phyloP scores from a whole-genome alignment of 148 eudicot species.

The Polygonum maritimum region DNA sequence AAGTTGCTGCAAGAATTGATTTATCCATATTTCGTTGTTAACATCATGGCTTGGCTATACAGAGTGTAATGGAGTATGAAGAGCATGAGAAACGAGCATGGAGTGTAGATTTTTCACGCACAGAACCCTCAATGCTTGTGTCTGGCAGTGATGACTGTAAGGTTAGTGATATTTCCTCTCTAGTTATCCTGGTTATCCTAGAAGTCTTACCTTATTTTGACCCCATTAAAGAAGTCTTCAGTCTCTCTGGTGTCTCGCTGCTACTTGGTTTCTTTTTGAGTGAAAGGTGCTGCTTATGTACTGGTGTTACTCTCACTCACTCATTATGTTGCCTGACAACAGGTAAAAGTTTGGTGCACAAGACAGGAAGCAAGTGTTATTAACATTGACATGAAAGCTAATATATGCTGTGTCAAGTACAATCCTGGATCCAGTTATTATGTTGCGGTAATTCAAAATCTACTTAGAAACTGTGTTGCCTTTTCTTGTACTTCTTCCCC shows the following conservation, averaged over 20 bases:
- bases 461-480: neutral
- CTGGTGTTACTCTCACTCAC: neutral
- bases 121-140: constrained; percentile 72
- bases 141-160: constrained; percentile 79
- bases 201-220: neutral
- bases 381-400: constrained; percentile 75
- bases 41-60: neutral
- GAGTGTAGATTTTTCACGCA: constrained; percentile 73
- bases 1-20: neutral
- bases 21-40: neutral
- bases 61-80: constrained; percentile 77
- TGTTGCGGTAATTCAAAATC: constrained; percentile 37
- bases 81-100: constrained; percentile 77
- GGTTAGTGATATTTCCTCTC: constrained; percentile 21
- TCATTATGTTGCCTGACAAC: constrained; percentile 14
- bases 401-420: constrained; percentile 73
- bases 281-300: neutral
- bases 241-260: neutral
- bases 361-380: constrained; percentile 68
- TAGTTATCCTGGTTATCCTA: neutral
- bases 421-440: constrained; percentile 65
- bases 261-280: neutral
- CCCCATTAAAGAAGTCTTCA: too few relatives aligned
- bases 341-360: constrained; percentile 80
- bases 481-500: neutral